Evolutionary conservation across 139 green algal species (phyloP).

Genomic region (Spirogloea muscicola): DNA sequence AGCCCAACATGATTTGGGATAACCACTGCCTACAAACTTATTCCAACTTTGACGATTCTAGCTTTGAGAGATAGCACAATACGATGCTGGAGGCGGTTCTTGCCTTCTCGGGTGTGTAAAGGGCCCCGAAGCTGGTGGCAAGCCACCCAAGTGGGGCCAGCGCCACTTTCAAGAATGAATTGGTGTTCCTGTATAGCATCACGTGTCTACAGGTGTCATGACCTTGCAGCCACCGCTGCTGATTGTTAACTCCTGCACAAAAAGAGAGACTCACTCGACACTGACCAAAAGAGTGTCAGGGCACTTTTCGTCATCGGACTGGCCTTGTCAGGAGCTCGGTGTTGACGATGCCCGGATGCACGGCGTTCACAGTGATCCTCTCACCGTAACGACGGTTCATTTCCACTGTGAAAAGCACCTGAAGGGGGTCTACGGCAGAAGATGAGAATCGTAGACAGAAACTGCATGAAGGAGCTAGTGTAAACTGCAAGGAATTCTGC

Average conservation of each 20-base stretch:
- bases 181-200: conserved; percentile 14
- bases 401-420: conserved; percentile 36
- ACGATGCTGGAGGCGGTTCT: too few relatives aligned
- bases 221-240: too few relatives aligned
- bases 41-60: neutral
- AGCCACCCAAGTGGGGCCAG: conserved; percentile 4
- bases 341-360: conserved; percentile 35
- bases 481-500: too few relatives aligned
- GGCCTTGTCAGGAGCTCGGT: conserved; percentile 24
- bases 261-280: neutral
- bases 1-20: neutral
- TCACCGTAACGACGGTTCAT: conserved; percentile 30
- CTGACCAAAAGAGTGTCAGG: neutral
- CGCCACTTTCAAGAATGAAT: conserved; percentile 4
- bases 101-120: conserved; percentile 27
- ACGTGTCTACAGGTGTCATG: too few relatives aligned
- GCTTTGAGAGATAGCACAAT: neutral
- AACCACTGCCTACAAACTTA: neutral
- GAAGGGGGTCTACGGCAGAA: neutral
- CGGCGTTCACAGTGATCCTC: conserved; percentile 25
- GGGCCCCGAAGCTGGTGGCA: neutral
- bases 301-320: neutral
- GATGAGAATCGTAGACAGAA: neutral
- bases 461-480: neutral
- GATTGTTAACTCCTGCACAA: neutral